Evolutionary conservation across 192 early-diverging fungal genomes (phyloP).

Genomic region (Umbelopsis sp.): DNA sequence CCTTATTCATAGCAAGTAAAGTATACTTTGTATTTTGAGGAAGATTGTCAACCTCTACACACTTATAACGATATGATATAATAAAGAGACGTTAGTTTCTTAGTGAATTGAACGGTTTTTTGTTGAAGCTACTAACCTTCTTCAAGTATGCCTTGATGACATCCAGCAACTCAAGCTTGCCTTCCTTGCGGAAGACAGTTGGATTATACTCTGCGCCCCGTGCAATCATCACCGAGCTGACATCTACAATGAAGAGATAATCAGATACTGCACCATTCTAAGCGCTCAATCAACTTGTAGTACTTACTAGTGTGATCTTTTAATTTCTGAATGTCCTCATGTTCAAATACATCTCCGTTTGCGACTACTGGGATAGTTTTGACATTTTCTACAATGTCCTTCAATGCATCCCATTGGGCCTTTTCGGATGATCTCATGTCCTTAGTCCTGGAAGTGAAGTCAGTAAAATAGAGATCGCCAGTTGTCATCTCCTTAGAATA

Average conservation of each 20-base stretch:
- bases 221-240: slow-evolving; percentile 85
- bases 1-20: slow-evolving; percentile 81
- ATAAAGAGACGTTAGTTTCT: not conserved
- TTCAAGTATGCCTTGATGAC: slow-evolving; percentile 69
- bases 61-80: slow-evolving; percentile 35
- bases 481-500: no score
- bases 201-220: slow-evolving; percentile 85
- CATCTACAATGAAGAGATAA: slow-evolving; percentile 21
- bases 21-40: slow-evolving; percentile 92
- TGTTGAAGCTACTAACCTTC: slow-evolving; percentile 37
- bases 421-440: slow-evolving; percentile 77
- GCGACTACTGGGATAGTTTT: slow-evolving; percentile 82
- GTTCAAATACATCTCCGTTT: slow-evolving; percentile 86
- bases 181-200: slow-evolving; percentile 80
- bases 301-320: slow-evolving; percentile 51
- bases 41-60: slow-evolving; percentile 69
- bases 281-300: not conserved
- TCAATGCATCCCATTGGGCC: slow-evolving; percentile 85
- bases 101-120: no score
- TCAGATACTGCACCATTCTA: not conserved
- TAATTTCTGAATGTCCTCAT: slow-evolving; percentile 61
- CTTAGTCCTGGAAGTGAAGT: slow-evolving; percentile 45
- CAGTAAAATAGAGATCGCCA: no score
- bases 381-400: slow-evolving; percentile 68
- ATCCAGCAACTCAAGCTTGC: slow-evolving; percentile 53